Percentiles rank a stretch among this genome's conserved stretches.
Evolutionary conservation across 1,284 basidiomycete species (phyloP).

Genomic region (Rhodotorula sp.): DNA sequence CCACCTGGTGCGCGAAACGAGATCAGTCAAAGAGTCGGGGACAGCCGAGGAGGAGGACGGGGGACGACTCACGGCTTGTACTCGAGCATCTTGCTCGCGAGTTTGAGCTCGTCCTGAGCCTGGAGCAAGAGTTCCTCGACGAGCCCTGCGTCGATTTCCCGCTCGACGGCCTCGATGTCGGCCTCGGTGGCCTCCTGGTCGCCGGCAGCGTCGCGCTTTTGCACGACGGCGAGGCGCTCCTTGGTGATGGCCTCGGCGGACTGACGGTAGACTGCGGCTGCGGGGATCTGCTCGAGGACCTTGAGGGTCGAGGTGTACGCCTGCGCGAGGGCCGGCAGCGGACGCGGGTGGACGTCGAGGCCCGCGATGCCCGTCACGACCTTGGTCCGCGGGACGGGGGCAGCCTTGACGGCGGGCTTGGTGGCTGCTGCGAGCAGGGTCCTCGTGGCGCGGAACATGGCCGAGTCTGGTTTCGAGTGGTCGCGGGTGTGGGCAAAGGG

Average conservation of each 20-base stretch:
- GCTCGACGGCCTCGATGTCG: conserved; percentile 67
- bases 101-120: conserved; percentile 75
- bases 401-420: background rate
- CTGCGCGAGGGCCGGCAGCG: conserved; percentile 70
- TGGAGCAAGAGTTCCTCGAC: conserved; percentile 80
- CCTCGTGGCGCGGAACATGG: conserved; percentile 26
- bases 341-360: conserved; percentile 64
- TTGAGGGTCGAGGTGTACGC: conserved; percentile 79
- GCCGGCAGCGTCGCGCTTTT: conserved; percentile 48
- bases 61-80: conserved; percentile 84
- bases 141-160: conserved; percentile 69
- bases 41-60: background rate
- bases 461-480: no score
- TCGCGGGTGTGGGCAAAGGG: background rate
- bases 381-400: conserved; percentile 20
- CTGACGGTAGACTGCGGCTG: conserved; percentile 83
- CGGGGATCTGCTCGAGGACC: conserved; percentile 67
- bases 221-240: conserved; percentile 72
- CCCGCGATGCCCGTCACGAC: conserved; percentile 46
- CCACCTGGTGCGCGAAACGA: conserved; percentile 61
- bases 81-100: conserved; percentile 81
- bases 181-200: conserved; percentile 56
- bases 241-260: conserved; percentile 82
- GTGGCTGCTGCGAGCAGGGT: conserved; percentile 12
- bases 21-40: background rate